phyloP scores from a whole-genome alignment of 495 filamentous ascomycete species.

The Penicillium macrosclerotiorum region DNA sequence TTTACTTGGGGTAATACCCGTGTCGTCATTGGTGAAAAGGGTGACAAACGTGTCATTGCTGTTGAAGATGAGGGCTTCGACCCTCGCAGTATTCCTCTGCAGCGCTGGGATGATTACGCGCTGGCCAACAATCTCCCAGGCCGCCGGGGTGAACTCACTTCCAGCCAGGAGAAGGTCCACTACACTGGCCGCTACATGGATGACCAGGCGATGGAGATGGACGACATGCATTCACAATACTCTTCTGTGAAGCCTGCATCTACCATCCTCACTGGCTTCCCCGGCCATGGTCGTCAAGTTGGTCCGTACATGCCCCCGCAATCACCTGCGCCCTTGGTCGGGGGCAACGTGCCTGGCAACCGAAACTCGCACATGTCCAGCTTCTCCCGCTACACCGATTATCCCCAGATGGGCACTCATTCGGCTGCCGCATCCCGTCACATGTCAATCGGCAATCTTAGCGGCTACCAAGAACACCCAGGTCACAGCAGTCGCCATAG shows the following conservation, averaged over 20 bases:
- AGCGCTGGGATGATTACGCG: constrained; percentile 98
- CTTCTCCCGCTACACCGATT: constrained; percentile 53
- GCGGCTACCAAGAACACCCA: constrained; percentile 53
- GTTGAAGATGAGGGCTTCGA: constrained; percentile 87
- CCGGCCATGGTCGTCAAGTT: constrained; percentile 52
- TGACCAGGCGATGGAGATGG: constrained; percentile 76
- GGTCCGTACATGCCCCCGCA: constrained; percentile 75
- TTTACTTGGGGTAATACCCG: constrained; percentile 55
- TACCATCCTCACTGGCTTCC: constrained; percentile 85
- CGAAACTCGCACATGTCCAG: constrained; percentile 58
- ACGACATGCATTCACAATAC: constrained; percentile 95
- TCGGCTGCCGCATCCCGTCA: constrained; percentile 45
- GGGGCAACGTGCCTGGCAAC: constrained; percentile 47
- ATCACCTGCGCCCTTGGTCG: constrained; percentile 65
- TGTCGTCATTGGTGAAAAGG: constrained; percentile 92
- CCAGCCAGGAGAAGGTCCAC: constrained; percentile 61
- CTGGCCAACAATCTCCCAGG: constrained; percentile 84
- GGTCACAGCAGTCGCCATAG: constrained; percentile 47
- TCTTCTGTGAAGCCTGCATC: constrained; percentile 93
- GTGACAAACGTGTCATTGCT: constrained; percentile 82
- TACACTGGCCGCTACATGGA: constrained; percentile 57
- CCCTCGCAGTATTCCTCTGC: constrained; percentile 86
- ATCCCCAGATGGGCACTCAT: constrained; percentile 39
- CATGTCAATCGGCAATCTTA: constrained; percentile 62
- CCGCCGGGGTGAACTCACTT: constrained; percentile 64